phyloP scores from a whole-genome alignment of 441 rosid species.

The Corymbia citriodora region DNA sequence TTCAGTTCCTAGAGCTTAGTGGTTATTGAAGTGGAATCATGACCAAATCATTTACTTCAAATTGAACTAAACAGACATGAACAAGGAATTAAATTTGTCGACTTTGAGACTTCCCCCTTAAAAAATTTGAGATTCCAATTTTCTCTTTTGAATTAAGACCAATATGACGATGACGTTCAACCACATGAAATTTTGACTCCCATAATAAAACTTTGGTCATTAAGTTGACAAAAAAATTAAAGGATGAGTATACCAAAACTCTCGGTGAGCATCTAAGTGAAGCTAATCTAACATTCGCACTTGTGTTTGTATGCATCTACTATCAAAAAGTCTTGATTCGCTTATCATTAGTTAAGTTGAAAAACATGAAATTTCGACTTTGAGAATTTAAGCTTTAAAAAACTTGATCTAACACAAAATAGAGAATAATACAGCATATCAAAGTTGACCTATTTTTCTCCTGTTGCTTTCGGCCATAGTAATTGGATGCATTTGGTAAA shows the following conservation, averaged over 20 bases:
- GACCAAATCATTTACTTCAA: background rate
- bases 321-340: background rate
- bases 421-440: background rate
- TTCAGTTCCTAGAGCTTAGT: background rate
- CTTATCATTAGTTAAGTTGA: background rate
- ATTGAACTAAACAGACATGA: background rate
- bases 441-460: background rate
- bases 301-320: background rate
- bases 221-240: background rate
- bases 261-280: background rate
- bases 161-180: background rate
- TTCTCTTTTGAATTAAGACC: background rate
- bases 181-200: background rate
- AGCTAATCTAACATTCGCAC: background rate
- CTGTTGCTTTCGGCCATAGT: background rate
- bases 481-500: background rate
- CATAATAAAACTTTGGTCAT: background rate
- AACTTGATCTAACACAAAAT: background rate
- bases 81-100: background rate
- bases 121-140: background rate
- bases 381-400: background rate
- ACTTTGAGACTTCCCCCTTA: too few species aligned
- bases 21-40: background rate
- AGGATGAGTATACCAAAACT: background rate
- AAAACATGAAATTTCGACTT: background rate